Evolutionary conservation across 192 early-diverging fungal species (phyloP).

Genomic region (Umbelopsis ramanniana): DNA sequence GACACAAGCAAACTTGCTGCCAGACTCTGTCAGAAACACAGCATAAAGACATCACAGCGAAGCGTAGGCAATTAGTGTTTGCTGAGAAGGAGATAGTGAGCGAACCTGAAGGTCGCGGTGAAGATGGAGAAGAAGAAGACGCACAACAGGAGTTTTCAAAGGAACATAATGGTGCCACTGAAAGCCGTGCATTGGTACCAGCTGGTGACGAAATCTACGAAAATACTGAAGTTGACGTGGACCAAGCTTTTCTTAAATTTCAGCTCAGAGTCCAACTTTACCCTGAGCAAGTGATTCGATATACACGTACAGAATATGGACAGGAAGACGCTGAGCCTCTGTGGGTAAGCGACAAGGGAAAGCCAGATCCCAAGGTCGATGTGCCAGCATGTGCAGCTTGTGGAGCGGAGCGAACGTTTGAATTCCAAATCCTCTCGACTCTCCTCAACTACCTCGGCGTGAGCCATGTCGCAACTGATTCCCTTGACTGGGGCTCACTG

Average conservation of each 20-base stretch:
- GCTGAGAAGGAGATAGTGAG: slow-evolving; percentile 70
- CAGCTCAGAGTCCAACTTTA: slow-evolving; percentile 78
- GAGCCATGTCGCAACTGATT: slow-evolving; percentile 66
- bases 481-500: slow-evolving; percentile 92
- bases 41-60: slow-evolving; percentile 32
- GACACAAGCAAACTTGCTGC: slow-evolving; percentile 67
- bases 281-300: slow-evolving; percentile 88
- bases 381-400: slow-evolving; percentile 78
- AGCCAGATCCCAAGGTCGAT: slow-evolving; percentile 52
- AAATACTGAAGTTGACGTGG: slow-evolving; percentile 85
- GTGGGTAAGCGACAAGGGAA: slow-evolving; percentile 75
- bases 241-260: slow-evolving; percentile 88
- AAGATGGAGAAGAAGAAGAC: slow-evolving; percentile 53
- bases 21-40: slow-evolving; percentile 23
- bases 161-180: slow-evolving; percentile 1
- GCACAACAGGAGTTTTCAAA: slow-evolving; percentile 34
- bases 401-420: slow-evolving; percentile 74
- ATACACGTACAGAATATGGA: slow-evolving; percentile 65
- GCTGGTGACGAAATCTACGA: slow-evolving; percentile 66
- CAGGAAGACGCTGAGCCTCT: slow-evolving; percentile 66
- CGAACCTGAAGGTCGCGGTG: slow-evolving; percentile 63
- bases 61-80: slow-evolving; percentile 46
- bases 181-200: slow-evolving; percentile 43
- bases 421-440: slow-evolving; percentile 95
- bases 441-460: slow-evolving; percentile 80